Evolutionary conservation across 1,139 yeast species (phyloP).

Genomic region (Zygotorulaspora mrakii): DNA sequence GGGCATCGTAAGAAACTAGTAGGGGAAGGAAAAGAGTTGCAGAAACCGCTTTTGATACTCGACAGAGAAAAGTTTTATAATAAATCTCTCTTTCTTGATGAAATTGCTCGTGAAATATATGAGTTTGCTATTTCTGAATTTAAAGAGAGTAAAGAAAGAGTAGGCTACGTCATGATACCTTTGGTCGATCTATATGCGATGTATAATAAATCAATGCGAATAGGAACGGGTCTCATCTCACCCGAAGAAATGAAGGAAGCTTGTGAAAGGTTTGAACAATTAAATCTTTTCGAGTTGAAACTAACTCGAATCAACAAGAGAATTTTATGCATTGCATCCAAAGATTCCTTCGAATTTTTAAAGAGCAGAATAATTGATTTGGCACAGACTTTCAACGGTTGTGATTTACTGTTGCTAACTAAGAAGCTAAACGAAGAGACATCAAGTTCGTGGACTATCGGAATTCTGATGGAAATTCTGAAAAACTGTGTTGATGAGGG

Average conservation of each 20-base stretch:
- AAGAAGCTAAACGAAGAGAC: conserved; percentile 32
- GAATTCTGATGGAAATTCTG: conserved; percentile 65
- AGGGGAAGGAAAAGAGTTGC: conserved; percentile 21
- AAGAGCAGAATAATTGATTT: conserved; percentile 35
- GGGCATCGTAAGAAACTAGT: conserved; percentile 21
- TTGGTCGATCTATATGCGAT: conserved; percentile 57
- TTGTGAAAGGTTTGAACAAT: conserved; percentile 44
- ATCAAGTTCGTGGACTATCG: conserved; percentile 63
- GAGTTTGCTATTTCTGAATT: conserved; percentile 47
- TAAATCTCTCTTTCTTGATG: conserved; percentile 36
- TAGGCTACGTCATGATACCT: conserved; percentile 54
- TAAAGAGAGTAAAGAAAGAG: conserved; percentile 35
- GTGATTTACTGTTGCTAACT: conserved; percentile 30
- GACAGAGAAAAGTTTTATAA: conserved; percentile 37
- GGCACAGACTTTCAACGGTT: conserved; percentile 33
- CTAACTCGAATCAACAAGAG: conserved; percentile 44
- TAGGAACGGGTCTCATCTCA: conserved; percentile 55
- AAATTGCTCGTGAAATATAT: conserved; percentile 52
- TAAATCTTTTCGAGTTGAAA: conserved; percentile 46
- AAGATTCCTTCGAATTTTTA: conserved; percentile 41
- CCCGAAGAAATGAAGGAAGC: conserved; percentile 56
- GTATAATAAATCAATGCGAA: conserved; percentile 54
- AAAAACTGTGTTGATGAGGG: conserved; percentile 58
- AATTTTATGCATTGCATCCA: conserved; percentile 38
- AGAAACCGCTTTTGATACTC: conserved; percentile 31